phyloP scores from a whole-genome alignment of 2,329 filamentous ascomycete species.

The Verticillium klebahnii region DNA sequence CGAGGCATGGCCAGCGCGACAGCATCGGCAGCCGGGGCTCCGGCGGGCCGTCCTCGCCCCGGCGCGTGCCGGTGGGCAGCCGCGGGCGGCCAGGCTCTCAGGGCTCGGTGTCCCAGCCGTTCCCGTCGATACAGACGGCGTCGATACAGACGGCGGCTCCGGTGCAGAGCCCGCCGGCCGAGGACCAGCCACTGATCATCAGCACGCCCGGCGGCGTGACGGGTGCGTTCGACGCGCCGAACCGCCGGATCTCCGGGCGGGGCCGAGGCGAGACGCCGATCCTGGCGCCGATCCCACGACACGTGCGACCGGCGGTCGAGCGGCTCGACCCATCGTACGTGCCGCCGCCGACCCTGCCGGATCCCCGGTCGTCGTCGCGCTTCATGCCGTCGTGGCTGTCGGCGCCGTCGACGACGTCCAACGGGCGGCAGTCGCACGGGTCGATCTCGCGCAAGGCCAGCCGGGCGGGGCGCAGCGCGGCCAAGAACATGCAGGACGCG shows the following conservation, averaged over 20 bases:
- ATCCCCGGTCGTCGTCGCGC: constrained; percentile 5
- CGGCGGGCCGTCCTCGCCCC: constrained; percentile 22
- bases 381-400: constrained; percentile 29
- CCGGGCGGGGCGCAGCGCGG: constrained; percentile 54
- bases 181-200: constrained; percentile 55
- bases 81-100: constrained; percentile 49
- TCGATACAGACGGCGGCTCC: background rate
- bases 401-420: constrained; percentile 25
- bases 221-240: constrained; percentile 46
- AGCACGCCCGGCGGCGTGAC: constrained; percentile 53
- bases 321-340: constrained; percentile 53
- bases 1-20: background rate
- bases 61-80: constrained; percentile 34
- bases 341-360: constrained; percentile 10
- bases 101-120: constrained; percentile 6
- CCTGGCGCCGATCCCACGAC: constrained; percentile 48
- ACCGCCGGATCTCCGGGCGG: constrained; percentile 13
- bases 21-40: constrained; percentile 1
- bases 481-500: constrained; percentile 59
- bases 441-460: constrained; percentile 45
- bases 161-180: constrained; percentile 16
- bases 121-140: background rate
- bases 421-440: constrained; percentile 30
- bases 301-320: constrained; percentile 41
- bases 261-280: constrained; percentile 37